Base-by-base conservation (phyloP, 2,329 filamentous ascomycete species). In the Aureobasidium uvarum region DNA sequence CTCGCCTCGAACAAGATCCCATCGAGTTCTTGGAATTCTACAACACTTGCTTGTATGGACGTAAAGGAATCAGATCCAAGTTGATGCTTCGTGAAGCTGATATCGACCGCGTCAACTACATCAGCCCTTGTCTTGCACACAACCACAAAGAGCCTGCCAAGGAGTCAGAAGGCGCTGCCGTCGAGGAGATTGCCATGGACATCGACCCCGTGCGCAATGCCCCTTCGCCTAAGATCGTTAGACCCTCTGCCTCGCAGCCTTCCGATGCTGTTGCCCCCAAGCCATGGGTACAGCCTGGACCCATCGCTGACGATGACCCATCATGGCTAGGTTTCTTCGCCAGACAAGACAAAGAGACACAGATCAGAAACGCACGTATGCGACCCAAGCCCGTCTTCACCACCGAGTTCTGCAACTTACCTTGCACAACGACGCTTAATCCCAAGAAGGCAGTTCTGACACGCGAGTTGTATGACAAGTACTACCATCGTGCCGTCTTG, bases 81-180 rank as follows among this genome's bases (percentile, higher is more conserved):
- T 36, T 55, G 63, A 65, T 65, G 63, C 43, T 65, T 23, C 63
- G 52, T 11, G 63, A 65, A 45, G 54, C 39, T 20, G 52, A 65
- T 33, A 65, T 65, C 23, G 28, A 59, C 6, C 63, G 63, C 7
- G 36, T 65, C 45, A 48, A 58, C 38, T 65, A 43, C 33, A 60
- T 41, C 41, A 65, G 63, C 36, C 45, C 63, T 25, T 65, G 63
- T 46, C 54, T 65, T n/a, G 39, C 28, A 4, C 54, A 65, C 18
- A 41, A 23, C n/a, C 51, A 65, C 63, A 41, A 52, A 18, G 25
- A 65, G 31, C 4, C 18, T 11, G 46, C 4, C 5, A 23, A 56
- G 20, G 41, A 60, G 8, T 14, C 33, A 3, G 13, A 4, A 25
- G 33, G 33, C 7, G 45, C 4, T 13, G 3, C 18, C 23, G 25